These are phyloP conservation scores for Penicillium lividum DNA, from an alignment of 495 filamentous ascomycete genomes.

Conservation along the genomic window DNA sequence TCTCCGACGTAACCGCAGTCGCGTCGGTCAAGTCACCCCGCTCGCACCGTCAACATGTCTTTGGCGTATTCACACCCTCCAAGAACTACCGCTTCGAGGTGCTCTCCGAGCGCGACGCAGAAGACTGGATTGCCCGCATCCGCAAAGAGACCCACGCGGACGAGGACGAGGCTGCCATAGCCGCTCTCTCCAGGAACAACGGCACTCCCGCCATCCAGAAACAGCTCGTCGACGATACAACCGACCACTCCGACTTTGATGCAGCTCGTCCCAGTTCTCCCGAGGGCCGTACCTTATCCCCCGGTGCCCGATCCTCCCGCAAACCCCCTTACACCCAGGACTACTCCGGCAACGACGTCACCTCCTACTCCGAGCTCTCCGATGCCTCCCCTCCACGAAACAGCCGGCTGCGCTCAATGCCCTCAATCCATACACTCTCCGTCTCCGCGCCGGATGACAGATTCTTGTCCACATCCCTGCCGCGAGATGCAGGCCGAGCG, in stretches of 20 bases:
- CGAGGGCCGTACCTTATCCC: constrained; percentile 39
- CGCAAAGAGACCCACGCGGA: constrained; percentile 76
- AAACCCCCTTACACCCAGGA: constrained; percentile 61
- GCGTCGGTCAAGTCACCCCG: constrained; percentile 85
- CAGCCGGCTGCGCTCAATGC: constrained; percentile 34
- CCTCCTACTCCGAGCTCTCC: constrained; percentile 88
- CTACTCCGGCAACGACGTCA: constrained; percentile 85
- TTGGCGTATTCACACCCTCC: constrained; percentile 89
- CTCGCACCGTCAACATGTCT: constrained; percentile 74
- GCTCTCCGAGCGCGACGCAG: constrained; percentile 67
- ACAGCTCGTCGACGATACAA: constrained; percentile 44
- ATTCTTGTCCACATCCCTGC: constrained; percentile 26
- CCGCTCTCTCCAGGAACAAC: constrained; percentile 53
- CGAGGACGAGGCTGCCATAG: constrained; percentile 79
- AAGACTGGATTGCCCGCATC: constrained; percentile 86
- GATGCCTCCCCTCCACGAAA: constrained; percentile 53
- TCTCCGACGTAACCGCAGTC: constrained; percentile 90
- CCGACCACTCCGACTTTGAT: constrained; percentile 47
- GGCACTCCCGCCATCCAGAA: constrained; percentile 35
- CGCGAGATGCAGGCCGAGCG: constrained; percentile 60
- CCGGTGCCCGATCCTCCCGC: constrained; percentile 28
- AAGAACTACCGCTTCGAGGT: constrained; percentile 91
- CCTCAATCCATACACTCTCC: constrained; percentile 36
- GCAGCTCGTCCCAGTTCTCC: constrained; percentile 45
- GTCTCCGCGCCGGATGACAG: constrained; percentile 30